Percentiles rank a stretch among this genome's conserved stretches.
phyloP scores from a whole-genome alignment of 768 basidiomycete genomes.

The Lepiota subincarnata region DNA sequence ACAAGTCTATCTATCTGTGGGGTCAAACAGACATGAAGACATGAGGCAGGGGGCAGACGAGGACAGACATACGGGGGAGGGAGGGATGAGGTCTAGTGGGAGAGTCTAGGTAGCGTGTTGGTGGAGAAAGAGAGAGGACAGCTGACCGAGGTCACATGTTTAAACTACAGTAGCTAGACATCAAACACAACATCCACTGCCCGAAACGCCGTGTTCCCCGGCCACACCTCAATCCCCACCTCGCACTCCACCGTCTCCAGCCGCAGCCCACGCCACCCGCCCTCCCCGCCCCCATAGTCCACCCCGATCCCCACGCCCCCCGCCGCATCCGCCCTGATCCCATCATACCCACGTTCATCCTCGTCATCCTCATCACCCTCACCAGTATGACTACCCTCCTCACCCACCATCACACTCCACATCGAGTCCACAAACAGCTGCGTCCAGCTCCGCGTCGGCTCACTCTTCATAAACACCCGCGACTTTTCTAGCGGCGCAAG shows the following conservation, averaged over 20 bases:
- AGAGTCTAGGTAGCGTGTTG: no score
- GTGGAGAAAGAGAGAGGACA: no score
- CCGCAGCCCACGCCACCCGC: constrained; percentile 61
- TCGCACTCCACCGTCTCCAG: constrained; percentile 94
- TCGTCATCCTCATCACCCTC: constrained; percentile 36
- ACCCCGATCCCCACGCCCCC: constrained; percentile 53
- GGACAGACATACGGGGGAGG: no score
- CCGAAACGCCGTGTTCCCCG: constrained; percentile 85
- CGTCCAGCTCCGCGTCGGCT: constrained; percentile 33
- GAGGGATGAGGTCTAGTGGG: no score
- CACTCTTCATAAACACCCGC: constrained; percentile 15
- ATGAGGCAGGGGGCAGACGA: no score
- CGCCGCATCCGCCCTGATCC: constrained; percentile 39
- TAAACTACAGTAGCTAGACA: constrained; percentile 34
- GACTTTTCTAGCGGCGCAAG: constrained; percentile 60
- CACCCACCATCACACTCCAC: constrained; percentile 2
- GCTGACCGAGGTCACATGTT: no score
- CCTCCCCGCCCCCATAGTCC: constrained; percentile 49
- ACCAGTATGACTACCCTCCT: constrained; percentile 59
- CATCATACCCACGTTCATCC: constrained; percentile 39
- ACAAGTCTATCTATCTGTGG: no score
- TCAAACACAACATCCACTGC: constrained; percentile 76
- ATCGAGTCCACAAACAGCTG: constrained; percentile 32
- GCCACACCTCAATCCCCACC: constrained; percentile 84
- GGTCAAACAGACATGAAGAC: no score